Base-by-base conservation (phyloP, 169 alveolate genomes). In the Plasmodium chabaudi region DNA sequence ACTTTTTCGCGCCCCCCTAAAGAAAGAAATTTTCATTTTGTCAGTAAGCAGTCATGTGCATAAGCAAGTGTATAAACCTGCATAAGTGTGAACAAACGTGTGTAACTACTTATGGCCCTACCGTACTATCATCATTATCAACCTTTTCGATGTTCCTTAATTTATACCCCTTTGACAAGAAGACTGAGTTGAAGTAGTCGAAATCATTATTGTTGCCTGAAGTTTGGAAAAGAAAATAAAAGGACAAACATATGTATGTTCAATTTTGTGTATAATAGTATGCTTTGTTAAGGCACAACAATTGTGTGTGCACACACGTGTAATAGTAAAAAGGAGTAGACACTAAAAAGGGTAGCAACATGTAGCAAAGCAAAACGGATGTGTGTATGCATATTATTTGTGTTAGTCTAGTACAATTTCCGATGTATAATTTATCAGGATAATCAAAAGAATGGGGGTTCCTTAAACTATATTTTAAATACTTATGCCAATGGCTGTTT, bases 381-480 rank as follows among this genome's bases (percentile, higher is more conserved):
- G 42, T 34, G 7, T 34, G 5, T 34, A 34, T 34, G 4, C 4
- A 34, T 34, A 34, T 34, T 34, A 34, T 34, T 34, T 34, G 42
- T 34, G 5, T 34, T 34, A 0, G 0, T 25, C 5, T 51, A 15
- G 63, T 68, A 56, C 74, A 64, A 19, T 46, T 77, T 49, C 67
- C 59, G 23, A 64, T 17, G 13, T 61, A 56, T 3, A 69, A 25
- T 9, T 39, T 77, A 25, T 77, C 88, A 9, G 88, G 88, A 57
- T 63, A 77, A 15, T 27, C 44, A 34, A 77, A 77, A 6, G 77
- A 77, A 55, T 77, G 88, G 1, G 88, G 88, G 46, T 77, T 77
- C 27, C 88, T 77, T 23, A 77, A 77, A 56, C 88, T 77, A 51
- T 77, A 77, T 64, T 77, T 77, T 49, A 77, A 64, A 51, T 63